Percentiles rank a stretch among this genome's conserved stretches.
These are phyloP conservation scores for Nevesoporus exiguus DNA, from an alignment of 768 basidiomycete genomes.

Conservation along the genomic window DNA sequence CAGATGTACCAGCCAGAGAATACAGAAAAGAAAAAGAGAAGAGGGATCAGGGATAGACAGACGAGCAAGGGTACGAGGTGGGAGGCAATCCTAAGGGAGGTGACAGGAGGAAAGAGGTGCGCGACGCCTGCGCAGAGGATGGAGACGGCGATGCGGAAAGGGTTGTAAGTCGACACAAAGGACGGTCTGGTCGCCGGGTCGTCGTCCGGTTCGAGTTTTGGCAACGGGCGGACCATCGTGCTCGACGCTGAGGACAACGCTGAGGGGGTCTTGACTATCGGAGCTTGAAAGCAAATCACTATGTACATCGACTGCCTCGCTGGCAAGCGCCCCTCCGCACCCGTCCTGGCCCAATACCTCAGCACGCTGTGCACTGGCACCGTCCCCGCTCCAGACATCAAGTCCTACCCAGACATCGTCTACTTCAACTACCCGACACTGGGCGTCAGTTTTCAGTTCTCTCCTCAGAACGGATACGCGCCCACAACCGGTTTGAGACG, in stretches of 20 bases:
- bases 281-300: slow-evolving; percentile 16
- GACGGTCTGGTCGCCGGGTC: neutral
- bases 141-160: neutral
- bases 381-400: slow-evolving; percentile 53
- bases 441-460: slow-evolving; percentile 79
- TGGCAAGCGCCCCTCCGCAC: slow-evolving; percentile 49
- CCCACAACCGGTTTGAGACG: slow-evolving; percentile 44
- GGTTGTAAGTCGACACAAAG: neutral
- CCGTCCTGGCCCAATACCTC: slow-evolving; percentile 43
- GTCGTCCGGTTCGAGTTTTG: slow-evolving; percentile 19
- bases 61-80: slow-evolving; percentile 65
- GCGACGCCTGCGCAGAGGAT: neutral
- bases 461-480: slow-evolving; percentile 62
- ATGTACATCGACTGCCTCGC: slow-evolving; percentile 40
- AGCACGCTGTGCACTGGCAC: slow-evolving; percentile 29
- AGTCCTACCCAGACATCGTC: slow-evolving; percentile 75
- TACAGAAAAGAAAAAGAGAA: slow-evolving; percentile 56
- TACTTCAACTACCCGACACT: slow-evolving; percentile 83
- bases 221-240: slow-evolving; percentile 21
- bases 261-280: slow-evolving; percentile 13
- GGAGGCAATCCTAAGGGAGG: slow-evolving; percentile 42
- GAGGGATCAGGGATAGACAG: slow-evolving; percentile 58
- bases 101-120: slow-evolving; percentile 10
- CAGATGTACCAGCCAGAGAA: slow-evolving; percentile 74
- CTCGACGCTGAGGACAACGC: slow-evolving; percentile 1